phyloP scores from a whole-genome alignment of 495 filamentous ascomycete species.

The Parachaetomium inaequale region DNA sequence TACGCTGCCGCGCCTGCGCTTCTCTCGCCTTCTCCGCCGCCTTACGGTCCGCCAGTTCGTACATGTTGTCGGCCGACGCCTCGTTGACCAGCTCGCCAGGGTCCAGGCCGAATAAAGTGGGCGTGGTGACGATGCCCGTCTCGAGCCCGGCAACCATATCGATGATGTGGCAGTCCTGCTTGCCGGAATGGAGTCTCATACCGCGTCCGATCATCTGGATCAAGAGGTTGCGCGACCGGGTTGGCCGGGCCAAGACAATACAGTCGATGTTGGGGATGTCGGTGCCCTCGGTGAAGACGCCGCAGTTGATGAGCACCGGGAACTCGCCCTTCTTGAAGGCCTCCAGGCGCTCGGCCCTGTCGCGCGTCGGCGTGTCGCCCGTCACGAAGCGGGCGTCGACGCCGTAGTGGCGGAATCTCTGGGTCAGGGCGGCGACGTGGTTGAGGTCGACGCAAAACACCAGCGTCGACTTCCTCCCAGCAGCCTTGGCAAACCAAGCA shows the following conservation, averaged over 20 bases:
- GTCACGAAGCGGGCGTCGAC: constrained; percentile 84
- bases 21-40: constrained; percentile 36
- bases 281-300: constrained; percentile 92
- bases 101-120: constrained; percentile 91
- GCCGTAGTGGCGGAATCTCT: constrained; percentile 68
- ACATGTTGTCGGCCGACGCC: constrained; percentile 55
- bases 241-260: constrained; percentile 82
- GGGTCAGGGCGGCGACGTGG: constrained; percentile 71
- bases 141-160: constrained; percentile 87
- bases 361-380: constrained; percentile 62
- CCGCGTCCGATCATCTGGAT: constrained; percentile 98
- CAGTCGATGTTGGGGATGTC: constrained; percentile 98
- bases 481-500: constrained; percentile 76
- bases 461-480: constrained; percentile 72
- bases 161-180: constrained; percentile 89
- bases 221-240: constrained; percentile 81
- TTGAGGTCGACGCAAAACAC: constrained; percentile 88
- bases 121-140: constrained; percentile 80
- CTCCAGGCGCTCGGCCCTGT: constrained; percentile 64
- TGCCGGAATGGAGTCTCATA: constrained; percentile 74
- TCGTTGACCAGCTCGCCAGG: constrained; percentile 73
- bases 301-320: constrained; percentile 90
- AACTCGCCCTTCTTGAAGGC: constrained; percentile 73
- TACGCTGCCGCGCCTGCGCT: constrained; percentile 13
- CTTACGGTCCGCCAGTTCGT: constrained; percentile 46